phyloP scores from a whole-genome alignment of 2,329 filamentous ascomycete species.

The Phoma herbarum region DNA sequence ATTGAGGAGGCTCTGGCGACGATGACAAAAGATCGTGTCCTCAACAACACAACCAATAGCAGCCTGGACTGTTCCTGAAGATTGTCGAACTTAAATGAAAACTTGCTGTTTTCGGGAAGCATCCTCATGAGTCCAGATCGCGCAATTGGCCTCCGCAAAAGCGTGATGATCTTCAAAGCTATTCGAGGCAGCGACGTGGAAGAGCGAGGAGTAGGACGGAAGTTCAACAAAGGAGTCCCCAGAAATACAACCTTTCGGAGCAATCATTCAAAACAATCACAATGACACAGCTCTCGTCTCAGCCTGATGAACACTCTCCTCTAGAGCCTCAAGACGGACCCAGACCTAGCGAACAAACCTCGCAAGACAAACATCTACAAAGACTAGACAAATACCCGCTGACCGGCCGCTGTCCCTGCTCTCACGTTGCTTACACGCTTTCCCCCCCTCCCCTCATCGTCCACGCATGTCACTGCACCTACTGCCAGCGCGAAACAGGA shows the following conservation, averaged over 20 bases:
- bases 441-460: conserved; percentile 36
- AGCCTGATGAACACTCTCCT: too few species aligned
- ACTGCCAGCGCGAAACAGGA: conserved; percentile 58
- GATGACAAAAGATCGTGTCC: too few species aligned
- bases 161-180: neutral
- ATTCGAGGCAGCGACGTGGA: too few species aligned
- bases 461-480: conserved; percentile 58
- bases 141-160: conserved; percentile 1
- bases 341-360: neutral
- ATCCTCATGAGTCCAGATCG: too few species aligned
- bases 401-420: conserved; percentile 36
- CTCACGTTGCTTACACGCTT: conserved; percentile 31
- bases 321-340: neutral
- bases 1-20: too few species aligned
- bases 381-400: neutral
- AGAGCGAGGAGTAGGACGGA: neutral
- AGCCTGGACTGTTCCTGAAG: too few species aligned
- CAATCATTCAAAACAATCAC: neutral
- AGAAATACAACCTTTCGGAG: too few species aligned
- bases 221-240: too few species aligned
- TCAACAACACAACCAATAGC: too few species aligned
- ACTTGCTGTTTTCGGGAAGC: too few species aligned
- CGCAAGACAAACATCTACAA: neutral
- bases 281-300: neutral
- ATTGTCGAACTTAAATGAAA: too few species aligned